Base-by-base conservation (phyloP, 768 basidiomycete species). In the Pilatotrama ljubarskyi region DNA sequence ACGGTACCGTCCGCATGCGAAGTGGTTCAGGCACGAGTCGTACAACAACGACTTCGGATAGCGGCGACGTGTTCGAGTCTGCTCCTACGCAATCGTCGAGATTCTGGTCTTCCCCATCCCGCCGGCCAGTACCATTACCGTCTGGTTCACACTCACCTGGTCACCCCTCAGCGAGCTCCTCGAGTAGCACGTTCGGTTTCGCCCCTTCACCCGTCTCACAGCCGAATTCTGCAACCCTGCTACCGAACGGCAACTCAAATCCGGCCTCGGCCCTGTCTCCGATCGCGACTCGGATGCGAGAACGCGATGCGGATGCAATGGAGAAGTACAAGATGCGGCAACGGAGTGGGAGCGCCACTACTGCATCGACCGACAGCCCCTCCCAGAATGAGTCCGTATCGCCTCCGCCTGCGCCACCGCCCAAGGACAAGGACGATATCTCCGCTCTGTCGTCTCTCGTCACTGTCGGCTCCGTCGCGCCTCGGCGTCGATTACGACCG, bases 231-330 rank as follows among this genome's bases (percentile, higher is more conserved):
- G 51, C 75, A 75, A 6, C 73, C 6, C 63, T 66, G 38, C 29
- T 67, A 8, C 61, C 66, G 72, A 55, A 72, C 68, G 24, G 53
- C 35, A 53, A 72, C 70, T 22, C 59, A 36, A 74, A 72, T 67
- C 65, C 77, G 24, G 70, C 76, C 18, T 80, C 81, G 42, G 84
- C 84, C 22, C 71, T 93, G 54, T 90, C 92, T 3, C 92, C 91
- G 2, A 82, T 94, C 58, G 89, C 87, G 26, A 87, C 78, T 66
- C 88, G 91, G 35, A 87, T 94, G 80, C 84, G 86, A 65, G 88
- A 92, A 74, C 81, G 85, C 58, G 92, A 94, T 69, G 91, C 91
- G 18, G 89, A 88, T 69, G 93, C 92, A 37, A 91, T 90, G 80
- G 91, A 92, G 71, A 90, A 92, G 68, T 94, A 92, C 70, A 78